phyloP scores from a whole-genome alignment of 1,284 basidiomycete species.

The Boletellus sp. region DNA sequence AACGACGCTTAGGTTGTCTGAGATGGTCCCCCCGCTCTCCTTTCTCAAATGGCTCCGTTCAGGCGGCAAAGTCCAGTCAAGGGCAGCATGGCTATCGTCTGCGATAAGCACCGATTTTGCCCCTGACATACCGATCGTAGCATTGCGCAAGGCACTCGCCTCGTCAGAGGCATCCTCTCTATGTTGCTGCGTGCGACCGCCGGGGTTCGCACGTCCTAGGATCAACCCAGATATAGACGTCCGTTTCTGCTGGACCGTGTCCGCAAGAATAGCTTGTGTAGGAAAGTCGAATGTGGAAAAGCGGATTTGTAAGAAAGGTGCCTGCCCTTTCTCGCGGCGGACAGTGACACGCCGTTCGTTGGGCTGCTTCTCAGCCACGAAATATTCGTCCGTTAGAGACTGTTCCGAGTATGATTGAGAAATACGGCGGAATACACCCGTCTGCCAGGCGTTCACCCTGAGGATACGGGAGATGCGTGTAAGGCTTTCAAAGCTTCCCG shows the following conservation, averaged over 20 bases:
- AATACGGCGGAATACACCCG: constrained; percentile 42
- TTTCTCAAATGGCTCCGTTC: constrained; percentile 5
- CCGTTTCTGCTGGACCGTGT: constrained; percentile 24
- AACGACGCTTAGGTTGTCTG: constrained; percentile 42
- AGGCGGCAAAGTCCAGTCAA: constrained; percentile 19
- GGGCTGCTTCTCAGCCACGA: constrained; percentile 16
- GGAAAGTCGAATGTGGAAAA: constrained; percentile 56
- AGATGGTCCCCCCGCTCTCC: constrained; percentile 26
- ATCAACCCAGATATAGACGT: constrained; percentile 12
- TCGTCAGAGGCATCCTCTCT: constrained; percentile 9
- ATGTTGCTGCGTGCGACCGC: not conserved
- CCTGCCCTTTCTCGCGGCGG: constrained; percentile 42
- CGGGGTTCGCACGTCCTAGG: constrained; percentile 1
- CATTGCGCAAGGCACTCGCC: constrained; percentile 6
- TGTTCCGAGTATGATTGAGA: constrained; percentile 31
- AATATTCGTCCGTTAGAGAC: not conserved
- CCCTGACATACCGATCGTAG: constrained; percentile 6
- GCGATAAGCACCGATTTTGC: constrained; percentile 11
- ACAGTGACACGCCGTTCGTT: constrained; percentile 51
- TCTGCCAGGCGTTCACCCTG: constrained; percentile 49
- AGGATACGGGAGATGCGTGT: constrained; percentile 37
- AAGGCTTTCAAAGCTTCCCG: constrained; percentile 43
- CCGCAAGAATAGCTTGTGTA: constrained; percentile 32
- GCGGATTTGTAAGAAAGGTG: constrained; percentile 59
- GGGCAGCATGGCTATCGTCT: not conserved